Base-by-base conservation (phyloP, 78 protist species). In the Dictyostelium intermedium region DNA sequence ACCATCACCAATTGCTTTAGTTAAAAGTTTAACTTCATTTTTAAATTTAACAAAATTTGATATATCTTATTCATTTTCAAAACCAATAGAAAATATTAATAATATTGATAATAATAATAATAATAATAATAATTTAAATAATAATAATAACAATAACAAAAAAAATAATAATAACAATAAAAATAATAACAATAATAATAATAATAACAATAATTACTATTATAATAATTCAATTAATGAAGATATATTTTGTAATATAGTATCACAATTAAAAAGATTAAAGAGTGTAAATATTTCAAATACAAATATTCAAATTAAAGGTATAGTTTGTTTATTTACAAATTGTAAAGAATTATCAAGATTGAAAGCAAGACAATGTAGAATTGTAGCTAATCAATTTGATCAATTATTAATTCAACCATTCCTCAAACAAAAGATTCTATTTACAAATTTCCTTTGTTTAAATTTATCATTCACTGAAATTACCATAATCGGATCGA, bases 241-340 rank as follows among this genome's bases (percentile, higher is more conserved):
- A 72, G 79, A 72, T 32, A 16, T 35, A 34, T 72, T 72, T 72
- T 72, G 47, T 34, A 72, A 34, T 16, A 30, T 72, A 14, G 61
- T 20, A 18, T 43, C 77, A 34, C 37, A 50, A 63, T 76, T n/a
- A 16, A 30, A 25, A 43, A 66, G 41, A 11, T 13, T 79, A n/a
- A 30, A 61, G 41, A 87, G 79, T 32, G 53, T 87, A 7, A 79
- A 87, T 30, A 87, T 87, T 39, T 53, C 85, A 14, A 53, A 87
- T 30, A 87, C 93, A 27, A 32, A 23, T 16, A 73, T 66, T 20
- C 30, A 53, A 25, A 39, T 79, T 14, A 35, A 32, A 45, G 84
- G 82, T 9, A 61, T 87, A 30, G 23, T 87, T 27, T 27, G 25
- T 23, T 56, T 87, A 18, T 18, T 87, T 11, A 18, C 69, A 7